Base-by-base conservation (phyloP, 495 filamentous ascomycete genomes). In the Aspergillus saccharolyticus region DNA sequence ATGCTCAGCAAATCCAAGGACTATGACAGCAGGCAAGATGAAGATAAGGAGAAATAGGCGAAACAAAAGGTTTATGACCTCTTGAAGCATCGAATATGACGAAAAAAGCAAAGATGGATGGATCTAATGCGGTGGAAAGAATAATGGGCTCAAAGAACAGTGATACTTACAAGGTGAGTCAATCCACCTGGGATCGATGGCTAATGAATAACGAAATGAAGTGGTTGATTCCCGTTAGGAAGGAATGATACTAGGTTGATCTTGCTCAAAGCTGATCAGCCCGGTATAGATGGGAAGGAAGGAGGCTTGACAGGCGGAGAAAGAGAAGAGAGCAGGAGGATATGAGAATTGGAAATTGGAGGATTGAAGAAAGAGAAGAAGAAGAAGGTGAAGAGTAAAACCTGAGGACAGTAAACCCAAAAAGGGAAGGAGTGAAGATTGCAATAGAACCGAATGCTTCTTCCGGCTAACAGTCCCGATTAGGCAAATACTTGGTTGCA, bases 271-370 rank as follows among this genome's bases (percentile, higher is more conserved):
- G 33, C 33, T 15, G 33, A 39, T 5, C 12, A 39, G 2, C 33
- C 33, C 12, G 10, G 33, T 4, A 28, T 28, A 3, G 25, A 28
- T 4, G 3, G 6, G 33, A 39, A 9, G 4, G 14, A 12, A 10
- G 10, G 33, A 12, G 2, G 14, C 22, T 4, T 49, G 47, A 50
- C 22, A 17, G 21, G 19, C 22, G 19, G 55, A 62, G 47, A 48
- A 54, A 52, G 51, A 45, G 42, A 58, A 47, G 46, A 54, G 63
- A 53, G 25, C 54, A 58, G 39, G 53, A 54, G 61, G 51, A 47
- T 44, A 5, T 4, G 42, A 14, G 51, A 47, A 55, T n/a, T n/a
- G n/a, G n/a, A 54, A 25, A 19, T 44, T 4, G 42, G 17, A 25
- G 18, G 24, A 28, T 28, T 28, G 25, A 20, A 21, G 51, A 46